A percentile compares a stretch with the other conserved stretches of the same genome.
phyloP scores from a whole-genome alignment of 1,284 basidiomycete species.

The Puccinia triticina region DNA sequence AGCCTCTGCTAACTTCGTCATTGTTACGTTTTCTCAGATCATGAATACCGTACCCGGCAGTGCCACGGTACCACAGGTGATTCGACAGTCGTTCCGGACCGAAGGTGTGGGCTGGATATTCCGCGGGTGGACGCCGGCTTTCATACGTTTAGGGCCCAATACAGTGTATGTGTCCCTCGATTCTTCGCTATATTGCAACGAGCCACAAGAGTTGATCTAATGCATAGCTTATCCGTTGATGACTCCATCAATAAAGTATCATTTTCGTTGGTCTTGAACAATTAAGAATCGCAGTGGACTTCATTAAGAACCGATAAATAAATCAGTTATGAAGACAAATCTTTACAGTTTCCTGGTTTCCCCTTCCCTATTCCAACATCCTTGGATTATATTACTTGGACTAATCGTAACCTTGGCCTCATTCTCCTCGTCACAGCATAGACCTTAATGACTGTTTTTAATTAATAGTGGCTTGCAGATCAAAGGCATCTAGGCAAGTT shows the following conservation, averaged over 20 bases:
- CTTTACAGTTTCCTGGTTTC: not conserved
- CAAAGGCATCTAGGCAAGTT: too few species aligned
- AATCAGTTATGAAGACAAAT: not conserved
- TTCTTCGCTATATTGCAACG: not conserved
- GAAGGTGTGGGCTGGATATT: constrained; percentile 91
- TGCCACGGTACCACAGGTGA: constrained; percentile 72
- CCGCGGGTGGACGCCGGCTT: constrained; percentile 67
- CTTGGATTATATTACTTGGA: too few species aligned
- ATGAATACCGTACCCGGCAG: constrained; percentile 40
- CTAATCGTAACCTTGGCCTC: too few species aligned
- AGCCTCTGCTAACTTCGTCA: constrained; percentile 66
- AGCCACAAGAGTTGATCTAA: not conserved
- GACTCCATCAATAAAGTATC: not conserved
- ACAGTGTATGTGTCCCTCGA: constrained; percentile 50
- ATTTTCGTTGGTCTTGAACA: constrained; percentile 51
- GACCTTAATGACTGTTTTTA: too few species aligned
- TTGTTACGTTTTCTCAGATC: constrained; percentile 63
- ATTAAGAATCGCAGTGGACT: constrained; percentile 40
- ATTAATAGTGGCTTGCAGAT: too few species aligned
- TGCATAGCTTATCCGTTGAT: not conserved
- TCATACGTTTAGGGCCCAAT: constrained; percentile 57
- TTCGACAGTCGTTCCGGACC: constrained; percentile 71
- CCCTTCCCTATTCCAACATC: not conserved
- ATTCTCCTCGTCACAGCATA: too few species aligned
- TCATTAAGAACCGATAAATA: constrained; percentile 22